Percentiles rank a stretch among this genome's conserved stretches.
Conservation (phyloP, 2,329 filamentous ascomycete species). For the Corinectria fuckeliana region DNA sequence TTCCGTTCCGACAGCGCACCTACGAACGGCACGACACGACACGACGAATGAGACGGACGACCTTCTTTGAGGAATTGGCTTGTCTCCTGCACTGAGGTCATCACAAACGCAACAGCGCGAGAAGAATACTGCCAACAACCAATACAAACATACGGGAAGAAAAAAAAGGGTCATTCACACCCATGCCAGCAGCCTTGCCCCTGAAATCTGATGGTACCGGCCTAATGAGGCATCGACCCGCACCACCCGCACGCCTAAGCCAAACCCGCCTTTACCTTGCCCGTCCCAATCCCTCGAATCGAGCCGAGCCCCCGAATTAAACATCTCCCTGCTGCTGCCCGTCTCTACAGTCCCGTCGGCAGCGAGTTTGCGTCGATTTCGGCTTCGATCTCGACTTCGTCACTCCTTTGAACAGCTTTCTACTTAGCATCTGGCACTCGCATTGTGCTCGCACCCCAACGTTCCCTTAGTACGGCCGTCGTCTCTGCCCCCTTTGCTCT, state of each 20-base stretch:
- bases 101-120: background rate
- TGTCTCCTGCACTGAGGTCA: no score
- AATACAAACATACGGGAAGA: background rate
- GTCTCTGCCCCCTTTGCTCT: slow-evolving; percentile 15
- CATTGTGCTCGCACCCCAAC: background rate
- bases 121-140: background rate
- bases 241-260: slow-evolving; percentile 5
- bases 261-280: slow-evolving; percentile 6
- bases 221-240: slow-evolving; percentile 18
- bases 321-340: slow-evolving; percentile 21
- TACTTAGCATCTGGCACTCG: background rate
- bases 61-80: background rate
- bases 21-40: background rate
- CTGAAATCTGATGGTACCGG: slow-evolving; percentile 20
- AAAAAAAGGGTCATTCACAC: background rate
- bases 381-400: slow-evolving; percentile 11
- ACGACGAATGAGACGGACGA: no score
- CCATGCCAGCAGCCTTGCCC: slow-evolving; percentile 7
- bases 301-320: slow-evolving; percentile 13
- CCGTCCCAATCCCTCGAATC: slow-evolving; percentile 9
- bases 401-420: slow-evolving; percentile 10
- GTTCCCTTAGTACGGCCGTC: background rate
- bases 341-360: slow-evolving; percentile 13
- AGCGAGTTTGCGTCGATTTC: slow-evolving; percentile 19
- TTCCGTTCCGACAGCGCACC: background rate